Base-by-base conservation (phyloP, 1,139 yeast genomes). In the Wickerhamomyces sp. region DNA sequence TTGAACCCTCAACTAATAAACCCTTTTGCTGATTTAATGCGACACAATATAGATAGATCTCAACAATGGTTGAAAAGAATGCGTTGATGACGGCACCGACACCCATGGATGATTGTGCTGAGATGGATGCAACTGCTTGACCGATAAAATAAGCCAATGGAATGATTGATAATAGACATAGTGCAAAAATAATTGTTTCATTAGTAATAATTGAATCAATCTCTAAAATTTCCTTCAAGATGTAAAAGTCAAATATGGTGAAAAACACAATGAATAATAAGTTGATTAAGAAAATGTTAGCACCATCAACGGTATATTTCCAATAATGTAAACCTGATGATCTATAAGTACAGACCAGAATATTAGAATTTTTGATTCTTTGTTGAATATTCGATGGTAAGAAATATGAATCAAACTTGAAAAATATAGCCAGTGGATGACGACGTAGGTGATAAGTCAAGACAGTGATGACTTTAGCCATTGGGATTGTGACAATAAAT, bases 101-200 rank as follows among this genome's bases (percentile, higher is more conserved):
- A n/a, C 98, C 97, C 98, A 93, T 93, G 0, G 98, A 91, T 1
- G 97, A 89, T 67, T 94, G 99, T 0, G 99, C 98, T 4, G 96
- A 87, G 52, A 93, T 93, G 2, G 98, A 91, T 0, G 99, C 99
- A 27, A 93, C 99, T 2, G 98, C 99, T 65, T 93, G 98, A 4
- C 99, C 99, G 58, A 93, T 91, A 64, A 91, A 93, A 63, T 93
- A 93, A 0, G 99, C 99, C 55, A 93, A 72, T 3, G 99, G 99
- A 42, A 93, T 79, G 50, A 93, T 88, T 2, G 97, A 86, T 44
- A 86, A 73, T 50, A 93, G 71, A 64, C 96, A 86, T 29, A 90
- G 70, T 44, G 79, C 72, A 60, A 93, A 94, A 40, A 90, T 74
- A 9, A 67, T 56, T 1, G 65, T 77, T 64, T 41, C 81, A 53